Conservation (phyloP, 352 stramenopile genomes). For the Pythium plurisporium region DNA sequence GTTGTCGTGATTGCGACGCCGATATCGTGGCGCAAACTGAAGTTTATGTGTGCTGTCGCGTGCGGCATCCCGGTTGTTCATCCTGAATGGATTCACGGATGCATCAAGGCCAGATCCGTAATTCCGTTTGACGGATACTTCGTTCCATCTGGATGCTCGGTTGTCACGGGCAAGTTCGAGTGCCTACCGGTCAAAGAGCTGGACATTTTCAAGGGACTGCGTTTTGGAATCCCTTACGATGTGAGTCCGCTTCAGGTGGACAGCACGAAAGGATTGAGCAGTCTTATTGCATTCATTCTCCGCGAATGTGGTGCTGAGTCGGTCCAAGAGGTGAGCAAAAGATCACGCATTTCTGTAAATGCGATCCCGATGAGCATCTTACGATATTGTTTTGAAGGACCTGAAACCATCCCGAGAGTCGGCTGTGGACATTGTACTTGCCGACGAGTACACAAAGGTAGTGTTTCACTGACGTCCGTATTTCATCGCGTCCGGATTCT, state of each 20-base stretch:
- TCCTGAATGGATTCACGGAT: conserved; percentile 73
- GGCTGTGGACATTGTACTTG: conserved; percentile 58
- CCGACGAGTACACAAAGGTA: conserved; percentile 71
- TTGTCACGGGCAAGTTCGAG: conserved; percentile 61
- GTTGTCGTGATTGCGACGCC: conserved; percentile 70
- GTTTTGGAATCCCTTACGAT: conserved; percentile 63
- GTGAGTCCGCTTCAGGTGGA: conserved; percentile 24
- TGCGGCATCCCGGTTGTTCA: conserved; percentile 80
- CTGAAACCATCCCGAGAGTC: conserved; percentile 30
- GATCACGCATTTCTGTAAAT: too few relatives aligned
- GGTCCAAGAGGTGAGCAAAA: conserved; percentile 58
- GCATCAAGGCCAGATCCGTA: conserved; percentile 39
- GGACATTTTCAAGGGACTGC: conserved; percentile 51
- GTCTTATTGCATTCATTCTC: conserved; percentile 54
- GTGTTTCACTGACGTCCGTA: background rate
- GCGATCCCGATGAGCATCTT: background rate
- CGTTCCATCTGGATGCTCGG: conserved; percentile 62
- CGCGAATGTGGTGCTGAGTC: conserved; percentile 51
- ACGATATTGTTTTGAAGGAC: conserved; percentile 30
- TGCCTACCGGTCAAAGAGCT: conserved; percentile 39
- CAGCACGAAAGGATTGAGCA: conserved; percentile 39
- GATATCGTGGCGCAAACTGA: conserved; percentile 71
- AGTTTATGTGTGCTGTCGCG: conserved; percentile 78
- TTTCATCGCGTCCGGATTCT: background rate
- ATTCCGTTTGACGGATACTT: conserved; percentile 67